phyloP scores from a whole-genome alignment of 148 eudicot genomes.

The Fagopyrum esculentum region DNA sequence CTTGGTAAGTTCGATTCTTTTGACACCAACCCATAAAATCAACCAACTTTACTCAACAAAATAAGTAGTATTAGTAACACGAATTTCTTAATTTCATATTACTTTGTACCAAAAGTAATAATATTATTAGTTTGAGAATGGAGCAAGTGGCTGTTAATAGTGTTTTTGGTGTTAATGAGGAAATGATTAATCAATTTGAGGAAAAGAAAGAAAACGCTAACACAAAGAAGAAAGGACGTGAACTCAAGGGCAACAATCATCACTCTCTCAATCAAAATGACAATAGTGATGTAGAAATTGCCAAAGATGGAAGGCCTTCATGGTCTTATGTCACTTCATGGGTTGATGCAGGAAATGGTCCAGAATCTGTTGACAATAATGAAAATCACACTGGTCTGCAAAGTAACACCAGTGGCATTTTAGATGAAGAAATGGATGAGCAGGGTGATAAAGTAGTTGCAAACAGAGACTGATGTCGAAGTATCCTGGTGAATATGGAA shows the following conservation, averaged over 20 bases:
- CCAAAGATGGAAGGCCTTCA: conserved; percentile 21
- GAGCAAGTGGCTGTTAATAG: conserved; percentile 80
- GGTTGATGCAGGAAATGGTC: conserved; percentile 35
- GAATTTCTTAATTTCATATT: not conserved
- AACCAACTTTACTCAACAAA: too few relatives aligned
- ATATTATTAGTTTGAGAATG: not conserved
- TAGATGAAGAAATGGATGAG: conserved; percentile 12
- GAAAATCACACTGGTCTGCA: conserved; percentile 10
- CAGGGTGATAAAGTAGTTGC: conserved; percentile 14
- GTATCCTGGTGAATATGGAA: not conserved
- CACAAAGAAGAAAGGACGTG: conserved; percentile 22
- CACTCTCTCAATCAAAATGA: too few relatives aligned
- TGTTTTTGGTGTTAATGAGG: conserved; percentile 81
- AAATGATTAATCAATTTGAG: conserved; percentile 75
- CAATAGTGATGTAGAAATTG: conserved; percentile 1
- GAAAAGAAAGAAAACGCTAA: conserved; percentile 31
- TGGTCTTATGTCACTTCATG: conserved; percentile 20
- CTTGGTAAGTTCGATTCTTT: too few relatives aligned
- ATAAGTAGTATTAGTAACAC: not conserved
- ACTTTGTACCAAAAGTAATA: not conserved
- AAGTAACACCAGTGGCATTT: conserved; percentile 14
- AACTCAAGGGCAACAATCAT: conserved; percentile 11
- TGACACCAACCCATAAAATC: too few relatives aligned
- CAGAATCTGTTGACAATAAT: conserved; percentile 15
- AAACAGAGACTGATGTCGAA: conserved; percentile 17